These are phyloP conservation scores for Chenopodium quinoa DNA, from an alignment of 148 eudicot species.

Conservation along the genomic window DNA sequence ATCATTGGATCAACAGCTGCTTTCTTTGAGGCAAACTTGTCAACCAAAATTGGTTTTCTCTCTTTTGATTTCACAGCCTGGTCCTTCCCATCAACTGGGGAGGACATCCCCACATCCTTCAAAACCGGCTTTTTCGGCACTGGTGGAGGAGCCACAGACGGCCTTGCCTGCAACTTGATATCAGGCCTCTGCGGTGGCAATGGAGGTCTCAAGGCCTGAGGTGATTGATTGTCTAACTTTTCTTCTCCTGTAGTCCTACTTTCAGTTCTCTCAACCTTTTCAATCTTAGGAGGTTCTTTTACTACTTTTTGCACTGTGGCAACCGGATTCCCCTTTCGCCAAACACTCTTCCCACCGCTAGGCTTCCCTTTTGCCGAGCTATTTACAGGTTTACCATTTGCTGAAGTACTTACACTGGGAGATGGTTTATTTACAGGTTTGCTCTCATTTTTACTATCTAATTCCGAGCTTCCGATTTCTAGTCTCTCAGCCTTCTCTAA, in stretches of 20 bases:
- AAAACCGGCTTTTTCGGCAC: constrained; percentile 56
- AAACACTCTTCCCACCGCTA: constrained; percentile 69
- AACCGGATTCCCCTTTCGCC: constrained; percentile 86
- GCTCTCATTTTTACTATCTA: constrained; percentile 36
- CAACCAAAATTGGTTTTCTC: constrained; percentile 79
- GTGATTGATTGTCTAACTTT: constrained; percentile 33
- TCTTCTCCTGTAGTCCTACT: constrained; percentile 30
- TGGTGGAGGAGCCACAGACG: constrained; percentile 68
- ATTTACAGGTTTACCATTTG: constrained; percentile 51
- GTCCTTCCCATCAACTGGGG: constrained; percentile 32
- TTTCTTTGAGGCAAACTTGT: constrained; percentile 82
- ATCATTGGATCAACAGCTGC: constrained; percentile 58
- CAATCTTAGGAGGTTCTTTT: constrained; percentile 46
- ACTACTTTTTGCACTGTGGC: constrained; percentile 57
- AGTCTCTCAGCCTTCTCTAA: constrained; percentile 89
- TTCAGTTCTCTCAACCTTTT: constrained; percentile 37
- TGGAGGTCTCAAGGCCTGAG: constrained; percentile 44
- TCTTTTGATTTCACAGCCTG: constrained; percentile 46
- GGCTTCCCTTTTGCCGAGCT: constrained; percentile 39
- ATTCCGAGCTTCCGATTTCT: constrained; percentile 42
- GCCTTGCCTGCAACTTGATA: constrained; percentile 65
- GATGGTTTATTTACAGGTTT: constrained; percentile 46
- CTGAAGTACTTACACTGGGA: constrained; percentile 34
- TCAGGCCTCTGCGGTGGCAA: constrained; percentile 55
- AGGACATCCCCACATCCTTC: constrained; percentile 68